These are phyloP conservation scores for Brettanomyces custersianus DNA, from an alignment of 805 yeast genomes.

Conservation along the genomic window DNA sequence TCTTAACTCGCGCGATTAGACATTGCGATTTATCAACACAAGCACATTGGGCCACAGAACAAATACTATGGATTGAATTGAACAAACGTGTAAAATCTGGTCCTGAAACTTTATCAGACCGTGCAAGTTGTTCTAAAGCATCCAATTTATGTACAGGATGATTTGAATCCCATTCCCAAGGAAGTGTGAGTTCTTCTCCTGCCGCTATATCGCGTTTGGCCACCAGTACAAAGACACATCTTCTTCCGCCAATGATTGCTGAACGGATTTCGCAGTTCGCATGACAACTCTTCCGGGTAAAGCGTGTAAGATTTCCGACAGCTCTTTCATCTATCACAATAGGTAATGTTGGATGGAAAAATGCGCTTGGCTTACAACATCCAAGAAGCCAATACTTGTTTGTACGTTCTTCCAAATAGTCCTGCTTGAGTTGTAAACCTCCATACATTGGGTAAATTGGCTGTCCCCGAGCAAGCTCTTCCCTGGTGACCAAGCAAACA, in stretches of 20 bases:
- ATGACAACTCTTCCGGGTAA: constrained; percentile 63
- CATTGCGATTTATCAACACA: constrained; percentile 58
- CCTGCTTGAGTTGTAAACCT: constrained; percentile 55
- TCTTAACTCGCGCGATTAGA: constrained; percentile 34
- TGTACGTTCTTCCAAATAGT: constrained; percentile 52
- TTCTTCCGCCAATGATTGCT: constrained; percentile 29
- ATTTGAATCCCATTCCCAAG: constrained; percentile 81
- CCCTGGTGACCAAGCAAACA: constrained; percentile 47
- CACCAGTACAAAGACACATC: constrained; percentile 43
- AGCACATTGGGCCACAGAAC: constrained; percentile 45
- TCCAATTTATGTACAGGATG: constrained; percentile 64
- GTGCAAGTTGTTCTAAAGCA: constrained; percentile 43
- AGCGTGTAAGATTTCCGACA: constrained; percentile 68
- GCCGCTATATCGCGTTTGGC: constrained; percentile 47
- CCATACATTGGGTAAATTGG: constrained; percentile 61
- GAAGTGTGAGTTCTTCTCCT: constrained; percentile 67
- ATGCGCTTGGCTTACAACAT: constrained; percentile 51
- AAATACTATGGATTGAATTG: constrained; percentile 51
- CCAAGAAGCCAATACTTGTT: constrained; percentile 78
- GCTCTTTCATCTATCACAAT: constrained; percentile 74
- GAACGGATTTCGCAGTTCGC: constrained; percentile 67
- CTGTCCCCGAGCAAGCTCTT: constrained; percentile 34
- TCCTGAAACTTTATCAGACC: constrained; percentile 38
- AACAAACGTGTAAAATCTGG: constrained; percentile 37
- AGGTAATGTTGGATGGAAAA: constrained; percentile 49